phyloP scores from a whole-genome alignment of 129 eudicot species.

The Flaveria ramosissima region DNA sequence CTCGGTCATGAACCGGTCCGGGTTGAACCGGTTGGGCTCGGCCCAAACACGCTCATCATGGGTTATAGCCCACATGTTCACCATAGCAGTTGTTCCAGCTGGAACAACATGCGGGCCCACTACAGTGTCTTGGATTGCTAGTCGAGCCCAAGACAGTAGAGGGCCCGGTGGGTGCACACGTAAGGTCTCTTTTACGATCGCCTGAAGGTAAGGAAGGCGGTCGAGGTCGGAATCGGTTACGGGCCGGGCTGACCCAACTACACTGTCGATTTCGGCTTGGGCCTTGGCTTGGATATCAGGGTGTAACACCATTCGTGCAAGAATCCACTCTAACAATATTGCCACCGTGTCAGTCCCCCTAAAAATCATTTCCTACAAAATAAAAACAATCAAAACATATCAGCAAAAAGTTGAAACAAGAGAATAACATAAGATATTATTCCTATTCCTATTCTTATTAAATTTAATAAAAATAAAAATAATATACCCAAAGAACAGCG shows the following conservation, averaged over 20 bases:
- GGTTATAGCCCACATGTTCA: slow-evolving; percentile 98
- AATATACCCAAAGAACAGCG: slow-evolving; percentile 86
- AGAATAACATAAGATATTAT: slow-evolving; percentile 31
- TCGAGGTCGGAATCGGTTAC: slow-evolving; percentile 63
- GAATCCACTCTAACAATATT: slow-evolving; percentile 85
- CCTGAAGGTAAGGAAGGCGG: slow-evolving; percentile 70
- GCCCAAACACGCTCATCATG: slow-evolving; percentile 67
- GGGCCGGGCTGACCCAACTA: slow-evolving; percentile 39
- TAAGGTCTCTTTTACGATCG: slow-evolving; percentile 81
- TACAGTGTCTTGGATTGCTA: slow-evolving; percentile 71
- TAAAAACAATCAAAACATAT: slow-evolving; percentile 14
- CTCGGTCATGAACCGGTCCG: slow-evolving; percentile 72
- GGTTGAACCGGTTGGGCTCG: slow-evolving; percentile 54
- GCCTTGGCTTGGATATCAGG: slow-evolving; percentile 89
- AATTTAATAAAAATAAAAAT: neutral
- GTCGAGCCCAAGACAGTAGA: slow-evolving; percentile 94
- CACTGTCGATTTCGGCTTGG: slow-evolving; percentile 66
- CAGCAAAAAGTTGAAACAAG: slow-evolving; percentile 20
- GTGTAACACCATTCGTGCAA: slow-evolving; percentile 90
- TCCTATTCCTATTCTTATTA: neutral
- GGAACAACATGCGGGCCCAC: slow-evolving; percentile 80
- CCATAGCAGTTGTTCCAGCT: slow-evolving; percentile 94
- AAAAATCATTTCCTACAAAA: slow-evolving; percentile 86
- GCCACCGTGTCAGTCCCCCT: slow-evolving; percentile 98
- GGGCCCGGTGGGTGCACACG: slow-evolving; percentile 97